Evolutionary conservation across 2,329 filamentous ascomycete species (phyloP), one percentile per base, ranked within the genome.

Genomic region (Salinomyces thailandicus): DNA sequence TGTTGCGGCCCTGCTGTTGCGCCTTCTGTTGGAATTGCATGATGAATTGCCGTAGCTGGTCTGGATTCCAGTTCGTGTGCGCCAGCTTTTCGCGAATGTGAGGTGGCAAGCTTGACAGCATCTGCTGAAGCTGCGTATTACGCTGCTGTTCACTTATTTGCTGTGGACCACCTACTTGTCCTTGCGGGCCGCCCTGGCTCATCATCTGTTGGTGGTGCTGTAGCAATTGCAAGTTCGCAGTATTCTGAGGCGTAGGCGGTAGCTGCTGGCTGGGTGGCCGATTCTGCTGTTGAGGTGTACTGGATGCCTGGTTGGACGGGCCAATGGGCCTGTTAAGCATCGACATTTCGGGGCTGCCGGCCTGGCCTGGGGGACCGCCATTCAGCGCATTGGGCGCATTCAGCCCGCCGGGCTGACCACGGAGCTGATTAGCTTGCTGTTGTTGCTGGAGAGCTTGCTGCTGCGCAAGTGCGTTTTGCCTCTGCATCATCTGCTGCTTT

Each of bases 251-350:
- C 18, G 49, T 49, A 17, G 43, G 38, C 16, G 46, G 42, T 32
- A 49, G 47, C 31, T 42, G 46, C 36, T 54, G 50, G 20, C 34
- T 34, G 5, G 42, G 37, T 28, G 52, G 48, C 16, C 50, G 42
- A 19, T 50, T 54, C 12, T 49, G 47, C 33, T 60, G 57, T 15
- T 26, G 22, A 17, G 55, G 55, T 9, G 57, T 59, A 36, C 47
- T 42, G 12, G 47, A 53, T 34, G 45, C 46, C 39, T 67, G 66
- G 3, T 62, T 63, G 8, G 65, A 64, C 32, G 64, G 62, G 24
- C 51, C 56, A 56, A 71, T 65, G 2, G 67, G 63, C 13, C 63
- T 58, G 19, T 63, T 71, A 15, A 71, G 57, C 58, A 66, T 66
- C 1, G 63, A 59, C 66, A 70, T 69, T 4, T 60, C 63, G 20